Conservation (phyloP, 352 stramenopile species). For the Phytophthora melonis region DNA sequence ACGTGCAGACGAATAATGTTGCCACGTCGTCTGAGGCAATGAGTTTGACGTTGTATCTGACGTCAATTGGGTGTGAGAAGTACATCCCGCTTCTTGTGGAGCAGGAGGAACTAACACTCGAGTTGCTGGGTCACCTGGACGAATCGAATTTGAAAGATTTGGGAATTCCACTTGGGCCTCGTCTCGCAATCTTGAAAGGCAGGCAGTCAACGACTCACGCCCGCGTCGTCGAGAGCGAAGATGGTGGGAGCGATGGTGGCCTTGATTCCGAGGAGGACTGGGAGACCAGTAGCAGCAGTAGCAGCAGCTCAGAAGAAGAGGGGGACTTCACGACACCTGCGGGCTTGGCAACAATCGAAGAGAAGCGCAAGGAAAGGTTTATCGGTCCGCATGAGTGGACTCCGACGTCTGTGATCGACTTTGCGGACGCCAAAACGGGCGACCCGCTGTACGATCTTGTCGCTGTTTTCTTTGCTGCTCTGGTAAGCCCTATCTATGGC, state of each 20-base stretch:
- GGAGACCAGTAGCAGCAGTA: constrained; percentile 66
- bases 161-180: constrained; percentile 66
- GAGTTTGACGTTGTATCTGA: constrained; percentile 48
- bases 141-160: constrained; percentile 67
- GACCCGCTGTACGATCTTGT: constrained; percentile 90
- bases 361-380: constrained; percentile 59
- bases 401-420: constrained; percentile 85
- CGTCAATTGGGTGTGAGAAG: constrained; percentile 59
- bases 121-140: constrained; percentile 51
- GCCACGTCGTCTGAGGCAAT: constrained; percentile 8
- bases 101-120: constrained; percentile 67
- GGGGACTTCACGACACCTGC: constrained; percentile 28
- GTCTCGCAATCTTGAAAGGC: constrained; percentile 61
- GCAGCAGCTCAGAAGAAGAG: constrained; percentile 58
- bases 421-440: constrained; percentile 87
- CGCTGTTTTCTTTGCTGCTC: constrained; percentile 77
- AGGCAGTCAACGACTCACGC: constrained; percentile 17
- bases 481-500: constrained; percentile 54
- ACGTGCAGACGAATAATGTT: constrained; percentile 6
- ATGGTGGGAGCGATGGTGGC: constrained; percentile 27
- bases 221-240: constrained; percentile 40
- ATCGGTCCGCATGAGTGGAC: constrained; percentile 61
- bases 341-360: constrained; percentile 37
- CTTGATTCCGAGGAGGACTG: constrained; percentile 51
- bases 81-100: constrained; percentile 61